Percentiles rank a stretch among this genome's conserved stretches.
Conservation (phyloP, 2,329 filamentous ascomycete species). For the Drechslerella dactyloides region DNA sequence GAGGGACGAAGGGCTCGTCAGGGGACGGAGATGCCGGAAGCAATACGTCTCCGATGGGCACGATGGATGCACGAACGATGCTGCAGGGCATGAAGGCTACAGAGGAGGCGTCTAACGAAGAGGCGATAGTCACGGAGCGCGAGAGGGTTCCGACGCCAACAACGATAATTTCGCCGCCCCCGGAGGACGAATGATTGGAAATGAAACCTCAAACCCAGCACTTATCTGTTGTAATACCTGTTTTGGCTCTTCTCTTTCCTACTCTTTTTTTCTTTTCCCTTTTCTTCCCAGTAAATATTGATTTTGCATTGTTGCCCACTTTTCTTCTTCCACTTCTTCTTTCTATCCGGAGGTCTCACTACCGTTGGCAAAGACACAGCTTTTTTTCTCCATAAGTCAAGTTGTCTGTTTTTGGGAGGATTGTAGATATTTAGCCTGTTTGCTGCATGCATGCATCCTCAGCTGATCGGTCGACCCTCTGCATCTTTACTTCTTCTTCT, state of each 20-base stretch:
- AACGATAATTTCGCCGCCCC: slow-evolving; percentile 50
- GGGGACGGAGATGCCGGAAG: slow-evolving; percentile 25
- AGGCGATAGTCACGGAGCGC: slow-evolving; percentile 18
- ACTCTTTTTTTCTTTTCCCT: slow-evolving; percentile 51
- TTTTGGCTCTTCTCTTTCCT: slow-evolving; percentile 51
- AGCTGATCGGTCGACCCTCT: background rate
- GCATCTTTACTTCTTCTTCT: background rate
- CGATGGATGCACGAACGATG: slow-evolving; percentile 43
- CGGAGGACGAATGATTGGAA: slow-evolving; percentile 40
- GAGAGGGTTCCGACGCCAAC: slow-evolving; percentile 47
- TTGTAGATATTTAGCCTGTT: slow-evolving; percentile 49
- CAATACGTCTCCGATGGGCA: slow-evolving; percentile 37
- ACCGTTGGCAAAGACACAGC: slow-evolving; percentile 21
- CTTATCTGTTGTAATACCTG: slow-evolving; percentile 46
- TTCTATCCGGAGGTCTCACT: slow-evolving; percentile 40
- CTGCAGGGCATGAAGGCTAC: slow-evolving; percentile 45
- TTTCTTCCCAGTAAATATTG: slow-evolving; percentile 52
- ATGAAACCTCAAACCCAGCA: slow-evolving; percentile 2
- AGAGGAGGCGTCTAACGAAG: slow-evolving; percentile 51
- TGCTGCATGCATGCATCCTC: background rate
- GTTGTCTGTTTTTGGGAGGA: slow-evolving; percentile 46
- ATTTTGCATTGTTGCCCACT: slow-evolving; percentile 9
- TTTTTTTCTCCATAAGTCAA: slow-evolving; percentile 16
- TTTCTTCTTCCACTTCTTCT: slow-evolving; percentile 41
- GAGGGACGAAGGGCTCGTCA: slow-evolving; percentile 25